phyloP scores from a whole-genome alignment of 371 early-diverging fungal genomes.

The Polyrhizophydium stewartii region DNA sequence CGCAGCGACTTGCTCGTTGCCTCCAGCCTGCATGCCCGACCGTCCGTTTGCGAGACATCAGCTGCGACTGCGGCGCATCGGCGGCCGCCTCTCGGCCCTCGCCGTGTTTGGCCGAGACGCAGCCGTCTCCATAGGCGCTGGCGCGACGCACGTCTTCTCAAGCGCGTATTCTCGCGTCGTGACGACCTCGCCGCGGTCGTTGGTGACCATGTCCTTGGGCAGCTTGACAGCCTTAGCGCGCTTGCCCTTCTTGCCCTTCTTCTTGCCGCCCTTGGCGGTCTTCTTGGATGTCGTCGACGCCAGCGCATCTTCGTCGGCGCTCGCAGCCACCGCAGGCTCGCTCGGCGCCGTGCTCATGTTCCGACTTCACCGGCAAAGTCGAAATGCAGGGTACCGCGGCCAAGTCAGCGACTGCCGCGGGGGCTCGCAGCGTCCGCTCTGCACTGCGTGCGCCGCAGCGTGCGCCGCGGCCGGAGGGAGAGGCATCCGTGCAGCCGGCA shows the following conservation, averaged over 20 bases:
- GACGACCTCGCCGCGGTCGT: constrained; percentile 39
- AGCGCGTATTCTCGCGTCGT: constrained; percentile 31
- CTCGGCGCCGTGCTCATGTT: not conserved
- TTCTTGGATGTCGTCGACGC: too few species aligned
- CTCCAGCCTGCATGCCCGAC: constrained; percentile 4
- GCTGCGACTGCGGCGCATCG: not conserved
- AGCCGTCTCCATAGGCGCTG: not conserved
- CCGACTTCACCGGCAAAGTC: too few species aligned
- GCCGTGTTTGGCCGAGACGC: not conserved
- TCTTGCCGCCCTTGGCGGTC: not conserved
- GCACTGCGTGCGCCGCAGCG: too few species aligned
- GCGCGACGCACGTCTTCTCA: constrained; percentile 32
- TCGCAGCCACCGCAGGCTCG: too few species aligned
- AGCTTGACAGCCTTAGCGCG: constrained; percentile 14
- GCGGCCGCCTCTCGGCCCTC: not conserved
- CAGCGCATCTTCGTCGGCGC: too few species aligned
- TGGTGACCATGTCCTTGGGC: constrained; percentile 34
- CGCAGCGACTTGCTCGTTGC: constrained; percentile 32
- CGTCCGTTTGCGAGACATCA: not conserved
- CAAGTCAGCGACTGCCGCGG: too few species aligned
- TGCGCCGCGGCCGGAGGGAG: too few species aligned
- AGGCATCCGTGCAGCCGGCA: too few species aligned
- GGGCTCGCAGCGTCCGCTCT: too few species aligned
- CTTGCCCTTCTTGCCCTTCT: constrained; percentile 19
- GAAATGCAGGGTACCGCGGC: too few species aligned